Base-by-base conservation (phyloP, 2,329 filamentous ascomycete species). In the Fusarium lateritium region DNA sequence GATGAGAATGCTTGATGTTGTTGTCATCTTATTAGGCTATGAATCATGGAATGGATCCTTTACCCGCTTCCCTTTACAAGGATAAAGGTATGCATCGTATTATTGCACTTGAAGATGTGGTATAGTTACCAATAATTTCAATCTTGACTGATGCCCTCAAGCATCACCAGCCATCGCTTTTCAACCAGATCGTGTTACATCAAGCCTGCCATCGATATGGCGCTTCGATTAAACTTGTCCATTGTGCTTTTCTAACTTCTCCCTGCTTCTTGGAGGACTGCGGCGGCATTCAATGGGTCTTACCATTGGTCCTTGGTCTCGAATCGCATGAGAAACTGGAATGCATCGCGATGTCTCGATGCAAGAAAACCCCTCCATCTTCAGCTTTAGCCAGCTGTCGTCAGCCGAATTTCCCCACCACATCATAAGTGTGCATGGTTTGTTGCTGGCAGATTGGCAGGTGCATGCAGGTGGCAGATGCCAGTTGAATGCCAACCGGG, bases 281-380 rank as follows among this genome's bases (percentile, higher is more conserved):
- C 36, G 38, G 36, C 44, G 42, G 46, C 52, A 53, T 54, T 31
- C 47, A 39, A 39, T 39, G 36, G 26, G 50, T 57, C 51, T 52
- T 55, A 22, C 53, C 42, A 69, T 69, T 65, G 47, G 56, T 26
- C 36, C 21, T 45, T 43, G 45, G 36, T 38, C 54, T 51, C 34
- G 34, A 55, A 57, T 34, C 22, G 34, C 58, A 66, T 63, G 21
- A 45, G 36, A 52, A 54, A 55, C 65, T 76, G 75, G 75, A 77
- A 77, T 77, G 75, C 68, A 71, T 65, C 65, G 52, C 61, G 52
- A 75, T 71, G 71, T 58, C 58, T 62, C 45, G 38, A 55, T 54
- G 49, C 36, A 51, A 51, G 38, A 43, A 50, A 53, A 52, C 34
- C 52, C 59, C 53, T 51, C 65, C 56, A 58, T 58, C 58, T 36